A percentile compares a stretch with the other conserved stretches of the same genome.
phyloP scores from a whole-genome alignment of 305 asterid species.

The Solanum hybrid region DNA sequence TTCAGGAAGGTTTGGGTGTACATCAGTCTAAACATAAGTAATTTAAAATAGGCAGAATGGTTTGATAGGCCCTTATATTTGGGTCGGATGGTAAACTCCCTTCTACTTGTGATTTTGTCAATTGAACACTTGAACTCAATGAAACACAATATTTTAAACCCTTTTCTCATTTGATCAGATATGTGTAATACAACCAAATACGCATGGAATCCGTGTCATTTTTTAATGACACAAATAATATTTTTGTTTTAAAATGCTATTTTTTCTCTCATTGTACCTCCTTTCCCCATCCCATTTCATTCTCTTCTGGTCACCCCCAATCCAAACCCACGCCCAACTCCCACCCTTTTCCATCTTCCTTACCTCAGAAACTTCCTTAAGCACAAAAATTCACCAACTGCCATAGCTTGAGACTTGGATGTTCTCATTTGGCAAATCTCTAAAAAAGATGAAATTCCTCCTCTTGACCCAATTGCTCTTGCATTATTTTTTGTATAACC shows the following conservation, averaged over 20 bases:
- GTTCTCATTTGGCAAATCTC: constrained; percentile 72
- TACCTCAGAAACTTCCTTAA: neutral
- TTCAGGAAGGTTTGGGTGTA: neutral
- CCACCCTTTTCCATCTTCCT: neutral
- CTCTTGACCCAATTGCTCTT: constrained; percentile 74
- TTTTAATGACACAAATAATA: neutral
- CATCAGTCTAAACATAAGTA: neutral
- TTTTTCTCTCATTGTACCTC: neutral
- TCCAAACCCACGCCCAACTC: neutral
- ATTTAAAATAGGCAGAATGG: neutral
- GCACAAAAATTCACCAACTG: constrained; percentile 27
- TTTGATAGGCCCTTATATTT: neutral
- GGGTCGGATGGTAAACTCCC: neutral
- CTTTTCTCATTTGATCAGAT: no score
- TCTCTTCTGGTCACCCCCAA: neutral
- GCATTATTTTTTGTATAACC: constrained; percentile 76
- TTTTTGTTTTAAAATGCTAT: neutral
- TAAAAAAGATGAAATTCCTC: constrained; percentile 69
- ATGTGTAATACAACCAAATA: no score
- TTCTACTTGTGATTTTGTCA: neutral
- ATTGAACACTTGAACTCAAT: no score
- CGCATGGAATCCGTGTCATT: neutral
- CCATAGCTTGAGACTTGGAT: constrained; percentile 68
- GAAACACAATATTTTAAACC: no score
- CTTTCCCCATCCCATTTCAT: neutral